Conservation (phyloP, 805 yeast species). For the Candida quercuum region DNA sequence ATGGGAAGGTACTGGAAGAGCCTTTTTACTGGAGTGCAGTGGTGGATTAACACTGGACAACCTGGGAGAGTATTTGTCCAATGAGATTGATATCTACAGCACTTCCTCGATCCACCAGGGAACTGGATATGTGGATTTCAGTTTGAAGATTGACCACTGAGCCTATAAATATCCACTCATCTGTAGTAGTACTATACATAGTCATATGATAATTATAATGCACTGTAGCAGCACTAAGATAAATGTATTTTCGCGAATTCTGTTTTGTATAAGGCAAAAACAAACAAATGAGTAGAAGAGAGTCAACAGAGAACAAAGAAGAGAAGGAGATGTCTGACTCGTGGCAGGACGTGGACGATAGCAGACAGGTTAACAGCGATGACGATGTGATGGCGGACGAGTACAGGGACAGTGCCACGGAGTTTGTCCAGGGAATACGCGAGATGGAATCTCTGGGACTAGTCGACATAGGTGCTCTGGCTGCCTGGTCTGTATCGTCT, state of each 20-base stretch:
- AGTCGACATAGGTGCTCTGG: conserved; percentile 73
- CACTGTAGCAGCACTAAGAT: too few species aligned
- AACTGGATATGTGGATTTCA: conserved; percentile 74
- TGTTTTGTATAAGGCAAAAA: too few species aligned
- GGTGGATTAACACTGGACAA: conserved; percentile 82
- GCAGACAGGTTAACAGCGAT: conserved; percentile 1
- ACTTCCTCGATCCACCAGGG: conserved; percentile 94
- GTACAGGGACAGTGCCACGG: conserved; percentile 8
- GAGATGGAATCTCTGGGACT: conserved; percentile 54
- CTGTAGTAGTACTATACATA: too few species aligned
- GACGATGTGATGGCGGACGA: conserved; percentile 7
- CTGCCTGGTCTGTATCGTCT: conserved; percentile 81
- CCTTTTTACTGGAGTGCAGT: conserved; percentile 78
- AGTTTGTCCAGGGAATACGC: conserved; percentile 32
- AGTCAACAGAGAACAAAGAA: too few species aligned
- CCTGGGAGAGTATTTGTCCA: conserved; percentile 57
- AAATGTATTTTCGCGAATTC: too few species aligned
- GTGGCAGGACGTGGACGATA: conserved; percentile 25
- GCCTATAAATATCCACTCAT: not conserved
- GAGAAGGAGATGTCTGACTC: conserved; percentile 28
- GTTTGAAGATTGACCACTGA: conserved; percentile 59
- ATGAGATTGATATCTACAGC: conserved; percentile 83
- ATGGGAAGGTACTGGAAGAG: conserved; percentile 39
- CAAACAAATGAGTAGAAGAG: too few species aligned
- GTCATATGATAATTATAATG: too few species aligned